phyloP scores from a whole-genome alignment of 805 yeast genomes.

The Yamadazyma philogaea region DNA sequence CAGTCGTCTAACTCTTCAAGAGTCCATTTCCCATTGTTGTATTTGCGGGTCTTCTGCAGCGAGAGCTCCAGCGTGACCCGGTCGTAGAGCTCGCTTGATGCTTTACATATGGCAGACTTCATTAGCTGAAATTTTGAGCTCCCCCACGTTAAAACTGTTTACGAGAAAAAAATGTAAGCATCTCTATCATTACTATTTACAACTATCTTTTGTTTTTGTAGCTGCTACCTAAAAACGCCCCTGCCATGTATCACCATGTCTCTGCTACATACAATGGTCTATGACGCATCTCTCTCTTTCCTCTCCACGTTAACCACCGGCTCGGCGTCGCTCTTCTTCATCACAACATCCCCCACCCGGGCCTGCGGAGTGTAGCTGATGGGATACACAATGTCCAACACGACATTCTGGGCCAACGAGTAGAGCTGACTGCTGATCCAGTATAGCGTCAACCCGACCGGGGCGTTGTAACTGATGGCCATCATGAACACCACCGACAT shows the following conservation, averaged over 20 bases:
- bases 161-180: not conserved
- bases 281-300: too few relatives aligned
- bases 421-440: slow-evolving; percentile 85
- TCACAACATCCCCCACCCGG: slow-evolving; percentile 20
- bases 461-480: slow-evolving; percentile 84
- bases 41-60: slow-evolving; percentile 23
- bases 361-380: slow-evolving; percentile 46
- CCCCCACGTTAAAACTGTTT: not conserved
- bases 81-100: slow-evolving; percentile 21
- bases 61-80: slow-evolving; percentile 24
- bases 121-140: not conserved
- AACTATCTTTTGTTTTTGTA: too few relatives aligned
- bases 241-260: too few relatives aligned
- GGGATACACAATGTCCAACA: slow-evolving; percentile 67
- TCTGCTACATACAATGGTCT: too few relatives aligned
- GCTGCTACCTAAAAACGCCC: too few relatives aligned
- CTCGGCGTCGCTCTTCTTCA: not conserved
- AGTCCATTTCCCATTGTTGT: slow-evolving; percentile 22
- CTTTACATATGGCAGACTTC: not conserved
- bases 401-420: slow-evolving; percentile 71
- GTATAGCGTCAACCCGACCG: slow-evolving; percentile 75
- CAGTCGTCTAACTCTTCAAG: slow-evolving; percentile 38
- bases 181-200: slow-evolving; percentile 3
- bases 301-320: not conserved
- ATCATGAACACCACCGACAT: slow-evolving; percentile 75